Percentiles rank a stretch among this genome's conserved stretches.
Conservation (phyloP, 2,329 filamentous ascomycete genomes). For the Arthrobotrys iridis region DNA sequence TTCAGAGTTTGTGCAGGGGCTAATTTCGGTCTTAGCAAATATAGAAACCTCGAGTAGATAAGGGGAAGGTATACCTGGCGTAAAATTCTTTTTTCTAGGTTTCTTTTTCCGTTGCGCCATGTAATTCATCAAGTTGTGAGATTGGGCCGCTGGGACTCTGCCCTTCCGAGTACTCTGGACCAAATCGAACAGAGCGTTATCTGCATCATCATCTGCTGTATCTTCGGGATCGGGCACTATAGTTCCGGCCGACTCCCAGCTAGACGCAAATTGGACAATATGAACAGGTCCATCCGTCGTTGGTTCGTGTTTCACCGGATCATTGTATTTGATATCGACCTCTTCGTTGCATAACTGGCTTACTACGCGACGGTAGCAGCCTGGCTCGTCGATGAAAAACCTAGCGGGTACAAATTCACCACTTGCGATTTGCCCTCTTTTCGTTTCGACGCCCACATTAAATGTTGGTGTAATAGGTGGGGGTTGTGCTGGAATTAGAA, state of each 20-base stretch:
- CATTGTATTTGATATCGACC: slow-evolving; percentile 43
- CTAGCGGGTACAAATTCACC: slow-evolving; percentile 35
- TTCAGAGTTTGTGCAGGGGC: slow-evolving; percentile 8
- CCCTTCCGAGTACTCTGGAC: slow-evolving; percentile 32
- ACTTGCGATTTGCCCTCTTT: slow-evolving; percentile 23
- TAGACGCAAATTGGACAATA: slow-evolving; percentile 41
- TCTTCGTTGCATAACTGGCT: slow-evolving; percentile 40
- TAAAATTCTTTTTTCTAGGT: neutral
- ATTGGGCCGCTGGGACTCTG: slow-evolving; percentile 17
- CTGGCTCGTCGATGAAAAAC: slow-evolving; percentile 49
- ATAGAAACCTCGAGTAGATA: neutral
- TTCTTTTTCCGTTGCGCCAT: slow-evolving; percentile 19
- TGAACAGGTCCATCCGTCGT: slow-evolving; percentile 28
- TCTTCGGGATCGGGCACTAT: slow-evolving; percentile 23
- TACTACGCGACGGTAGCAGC: slow-evolving; percentile 46
- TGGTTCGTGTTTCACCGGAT: slow-evolving; percentile 36
- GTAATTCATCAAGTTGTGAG: slow-evolving; percentile 18
- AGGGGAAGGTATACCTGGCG: slow-evolving; percentile 8
- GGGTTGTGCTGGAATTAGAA: slow-evolving; percentile 23
- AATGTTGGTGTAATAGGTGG: slow-evolving; percentile 33
- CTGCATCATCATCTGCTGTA: neutral
- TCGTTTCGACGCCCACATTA: slow-evolving; percentile 13
- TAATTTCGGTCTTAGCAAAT: slow-evolving; percentile 8
- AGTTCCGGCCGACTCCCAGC: slow-evolving; percentile 46
- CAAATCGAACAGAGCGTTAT: slow-evolving; percentile 34